Base-by-base conservation (phyloP, 2,329 filamentous ascomycete genomes). In the Penicillium sp. region DNA sequence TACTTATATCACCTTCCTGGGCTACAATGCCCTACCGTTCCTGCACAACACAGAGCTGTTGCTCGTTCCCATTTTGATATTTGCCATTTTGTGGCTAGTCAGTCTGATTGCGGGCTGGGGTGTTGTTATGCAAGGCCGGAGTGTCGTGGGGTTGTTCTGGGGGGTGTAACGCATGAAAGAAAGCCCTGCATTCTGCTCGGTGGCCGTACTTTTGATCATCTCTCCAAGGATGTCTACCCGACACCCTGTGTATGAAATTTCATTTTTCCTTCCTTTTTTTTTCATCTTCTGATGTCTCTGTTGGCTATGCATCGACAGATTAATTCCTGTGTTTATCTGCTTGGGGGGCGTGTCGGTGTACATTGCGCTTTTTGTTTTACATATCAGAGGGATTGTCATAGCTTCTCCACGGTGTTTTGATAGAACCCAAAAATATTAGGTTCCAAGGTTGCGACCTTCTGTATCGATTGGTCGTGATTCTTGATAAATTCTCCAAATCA, bases 11-110 rank as follows among this genome's bases (percentile, higher is more conserved):
- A 87, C 84, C 9, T 89, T 89, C 70, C 75, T 89, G 44, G 86
- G 86, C 33, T 89, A 89, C 72, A 89, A 89, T 65, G 85, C 86
- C 24, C 75, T 89, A 16, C 86, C 86, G 0, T 89, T 89, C 69
- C 73, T 89, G 24, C 84, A 86, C 68, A 85, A 88, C 62, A 89
- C 86, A 1, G 85, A 89, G 69, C 79, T 88, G 3, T 77, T 89
- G 14, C 78, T 89, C 31, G 76, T 84, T 13, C 86, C 86, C 0
- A 82, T 87, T 47, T 76, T 84, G n/a, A 76, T 85, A 1, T 81
- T 85, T 48, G 80, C 79, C 1, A 76, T 87, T 27, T 67, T 88
- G 26, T 89, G 86, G 85, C 65, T 79, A n/a, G 69, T 80, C 19
- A 79, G 78, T 63, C 66, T 81, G 54, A 77, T 82, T 63, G 71